A percentile compares a stretch with the other conserved stretches of the same genome.
These are phyloP conservation scores for Starmera quercuum DNA, from an alignment of 805 yeast species.

Conservation along the genomic window DNA sequence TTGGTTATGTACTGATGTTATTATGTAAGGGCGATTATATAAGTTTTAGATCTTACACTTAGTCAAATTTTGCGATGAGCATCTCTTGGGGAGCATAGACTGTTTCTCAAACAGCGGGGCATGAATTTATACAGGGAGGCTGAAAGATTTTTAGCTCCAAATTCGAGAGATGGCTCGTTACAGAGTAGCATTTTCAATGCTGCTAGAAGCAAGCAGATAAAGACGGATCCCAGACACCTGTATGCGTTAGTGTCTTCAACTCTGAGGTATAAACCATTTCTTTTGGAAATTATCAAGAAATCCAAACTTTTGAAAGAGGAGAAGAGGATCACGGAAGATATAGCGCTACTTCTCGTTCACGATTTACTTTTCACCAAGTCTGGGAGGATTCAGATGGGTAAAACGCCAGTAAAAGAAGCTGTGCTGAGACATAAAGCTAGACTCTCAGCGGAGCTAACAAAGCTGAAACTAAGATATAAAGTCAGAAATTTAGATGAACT, in stretches of 20 bases:
- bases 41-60: too few species aligned
- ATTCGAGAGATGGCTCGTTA: slow-evolving; percentile 44
- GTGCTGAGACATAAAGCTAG: slow-evolving; percentile 74
- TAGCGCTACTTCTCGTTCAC: slow-evolving; percentile 65
- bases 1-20: too few species aligned
- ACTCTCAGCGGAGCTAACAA: slow-evolving; percentile 72
- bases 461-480: slow-evolving; percentile 65
- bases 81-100: too few species aligned
- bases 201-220: slow-evolving; percentile 37
- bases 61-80: too few species aligned
- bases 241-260: slow-evolving; percentile 81
- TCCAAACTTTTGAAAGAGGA: slow-evolving; percentile 56
- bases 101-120: too few species aligned
- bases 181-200: slow-evolving; percentile 45
- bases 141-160: slow-evolving; percentile 17
- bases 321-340: slow-evolving; percentile 41
- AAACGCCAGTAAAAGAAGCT: slow-evolving; percentile 78
- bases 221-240: slow-evolving; percentile 74
- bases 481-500: slow-evolving; percentile 49
- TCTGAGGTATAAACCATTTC: slow-evolving; percentile 58
- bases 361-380: slow-evolving; percentile 69
- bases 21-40: too few species aligned
- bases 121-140: slow-evolving; percentile 30
- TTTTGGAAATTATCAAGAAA: slow-evolving; percentile 55
- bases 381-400: slow-evolving; percentile 84